These are phyloP conservation scores for Botrytis elliptica DNA, from an alignment of 2,329 filamentous ascomycete species.

Conservation along the genomic window DNA sequence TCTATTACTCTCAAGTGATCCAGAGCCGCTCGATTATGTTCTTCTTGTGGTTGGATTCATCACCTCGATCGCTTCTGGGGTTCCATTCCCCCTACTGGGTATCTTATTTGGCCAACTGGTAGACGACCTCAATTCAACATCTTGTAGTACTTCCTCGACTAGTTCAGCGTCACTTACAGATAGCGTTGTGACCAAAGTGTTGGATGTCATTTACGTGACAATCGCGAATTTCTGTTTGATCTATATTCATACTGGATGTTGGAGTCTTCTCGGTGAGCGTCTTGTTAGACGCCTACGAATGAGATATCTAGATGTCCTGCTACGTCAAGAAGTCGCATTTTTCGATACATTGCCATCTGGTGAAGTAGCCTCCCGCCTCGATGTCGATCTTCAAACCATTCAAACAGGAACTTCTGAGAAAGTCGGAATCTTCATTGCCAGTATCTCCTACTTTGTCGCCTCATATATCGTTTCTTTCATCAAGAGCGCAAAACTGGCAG, in stretches of 20 bases:
- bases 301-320: constrained; percentile 49
- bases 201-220: constrained; percentile 62
- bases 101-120: constrained; percentile 65
- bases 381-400: constrained; percentile 56
- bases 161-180: constrained; percentile 10
- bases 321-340: constrained; percentile 53
- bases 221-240: constrained; percentile 62
- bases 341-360: constrained; percentile 55
- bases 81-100: constrained; percentile 63
- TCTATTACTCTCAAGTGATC: constrained; percentile 3
- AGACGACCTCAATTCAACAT: constrained; percentile 58
- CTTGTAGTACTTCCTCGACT: constrained; percentile 31
- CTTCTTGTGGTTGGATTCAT: constrained; percentile 9
- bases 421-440: constrained; percentile 56
- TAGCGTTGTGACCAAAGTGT: constrained; percentile 47
- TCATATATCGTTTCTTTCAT: constrained; percentile 60
- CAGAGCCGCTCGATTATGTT: constrained; percentile 5
- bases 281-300: constrained; percentile 54
- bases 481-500: constrained; percentile 53
- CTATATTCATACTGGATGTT: constrained; percentile 62
- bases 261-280: constrained; percentile 54
- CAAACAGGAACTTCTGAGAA: constrained; percentile 60
- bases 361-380: constrained; percentile 50
- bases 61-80: constrained; percentile 50
- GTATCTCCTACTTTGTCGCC: constrained; percentile 45